A percentile compares a stretch with the other conserved stretches of the same genome.
Evolutionary conservation across 148 eudicot species (phyloP).

Genomic region (Rhododendron mucronatum): DNA sequence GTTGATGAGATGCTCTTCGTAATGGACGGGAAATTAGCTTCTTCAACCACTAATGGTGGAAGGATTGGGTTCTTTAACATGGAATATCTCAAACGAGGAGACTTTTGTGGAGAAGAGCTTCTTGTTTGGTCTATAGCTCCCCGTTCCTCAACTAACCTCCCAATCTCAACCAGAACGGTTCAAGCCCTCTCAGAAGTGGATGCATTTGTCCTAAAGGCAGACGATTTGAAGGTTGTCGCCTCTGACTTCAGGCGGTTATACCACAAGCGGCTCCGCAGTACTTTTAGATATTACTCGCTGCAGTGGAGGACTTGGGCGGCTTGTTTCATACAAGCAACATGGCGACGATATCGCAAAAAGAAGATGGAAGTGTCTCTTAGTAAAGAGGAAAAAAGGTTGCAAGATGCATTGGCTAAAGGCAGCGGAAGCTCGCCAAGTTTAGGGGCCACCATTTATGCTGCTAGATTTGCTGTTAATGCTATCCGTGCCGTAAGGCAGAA

Average conservation of each 20-base stretch:
- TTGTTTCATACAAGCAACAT: constrained; percentile 69
- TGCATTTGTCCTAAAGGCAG: constrained; percentile 54
- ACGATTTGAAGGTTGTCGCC: constrained; percentile 61
- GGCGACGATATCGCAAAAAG: constrained; percentile 38
- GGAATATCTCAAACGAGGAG: constrained; percentile 40
- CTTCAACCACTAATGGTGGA: constrained; percentile 70
- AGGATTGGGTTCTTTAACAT: constrained; percentile 71
- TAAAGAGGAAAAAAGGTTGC: constrained; percentile 60
- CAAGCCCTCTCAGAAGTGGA: constrained; percentile 68
- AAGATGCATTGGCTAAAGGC: constrained; percentile 55
- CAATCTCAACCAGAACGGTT: constrained; percentile 70
- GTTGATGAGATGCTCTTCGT: constrained; percentile 70
- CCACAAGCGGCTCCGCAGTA: constrained; percentile 55
- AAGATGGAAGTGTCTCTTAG: constrained; percentile 37
- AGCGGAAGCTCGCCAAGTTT: constrained; percentile 55
- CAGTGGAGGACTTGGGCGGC: constrained; percentile 82
- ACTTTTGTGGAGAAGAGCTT: constrained; percentile 79
- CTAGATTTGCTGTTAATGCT: constrained; percentile 66
- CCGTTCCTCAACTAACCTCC: constrained; percentile 40
- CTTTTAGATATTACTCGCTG: constrained; percentile 56
- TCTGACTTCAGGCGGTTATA: constrained; percentile 54
- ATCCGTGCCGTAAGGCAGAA: constrained; percentile 49
- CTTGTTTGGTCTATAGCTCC: constrained; percentile 64
- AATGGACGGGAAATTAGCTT: constrained; percentile 56
- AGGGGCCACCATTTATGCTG: constrained; percentile 72